phyloP scores from a whole-genome alignment of 352 stramenopile genomes.

The Thalassiosira exigua region DNA sequence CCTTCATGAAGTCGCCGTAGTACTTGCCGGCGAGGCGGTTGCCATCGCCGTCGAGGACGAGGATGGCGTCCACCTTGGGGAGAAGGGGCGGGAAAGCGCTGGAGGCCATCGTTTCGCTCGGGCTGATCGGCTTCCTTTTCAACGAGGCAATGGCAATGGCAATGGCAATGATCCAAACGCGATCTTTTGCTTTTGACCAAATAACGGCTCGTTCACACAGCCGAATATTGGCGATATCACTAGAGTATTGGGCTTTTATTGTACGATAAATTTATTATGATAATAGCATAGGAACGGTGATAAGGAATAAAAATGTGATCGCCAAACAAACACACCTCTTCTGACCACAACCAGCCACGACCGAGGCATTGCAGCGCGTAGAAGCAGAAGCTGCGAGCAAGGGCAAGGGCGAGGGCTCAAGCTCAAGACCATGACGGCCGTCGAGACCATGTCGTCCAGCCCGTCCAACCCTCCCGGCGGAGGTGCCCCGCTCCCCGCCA shows the following conservation, averaged over 20 bases:
- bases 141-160: not conserved
- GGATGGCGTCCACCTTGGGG: conserved; percentile 82
- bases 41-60: conserved; percentile 79
- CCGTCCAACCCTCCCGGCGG: conserved; percentile 2
- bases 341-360: too few relatives aligned
- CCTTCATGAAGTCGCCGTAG: conserved; percentile 79
- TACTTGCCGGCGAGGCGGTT: conserved; percentile 84
- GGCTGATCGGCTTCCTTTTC: not conserved
- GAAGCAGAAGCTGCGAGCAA: too few relatives aligned
- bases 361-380: too few relatives aligned
- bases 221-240: too few relatives aligned
- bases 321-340: too few relatives aligned
- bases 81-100: conserved; percentile 67
- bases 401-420: too few relatives aligned
- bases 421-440: conserved; percentile 4
- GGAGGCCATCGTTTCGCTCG: conserved; percentile 19
- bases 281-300: too few relatives aligned
- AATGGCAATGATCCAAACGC: conserved; percentile 2
- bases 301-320: too few relatives aligned
- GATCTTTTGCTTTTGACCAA: not conserved
- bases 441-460: conserved; percentile 1
- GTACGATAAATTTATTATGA: too few relatives aligned
- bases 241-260: too few relatives aligned
- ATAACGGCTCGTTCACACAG: too few relatives aligned
- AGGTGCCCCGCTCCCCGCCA: conserved; percentile 5